Percentiles rank a stretch among this genome's conserved stretches.
Evolutionary conservation across 169 alveolate genomes (phyloP).

Genomic region (Plasmodium adleri): DNA sequence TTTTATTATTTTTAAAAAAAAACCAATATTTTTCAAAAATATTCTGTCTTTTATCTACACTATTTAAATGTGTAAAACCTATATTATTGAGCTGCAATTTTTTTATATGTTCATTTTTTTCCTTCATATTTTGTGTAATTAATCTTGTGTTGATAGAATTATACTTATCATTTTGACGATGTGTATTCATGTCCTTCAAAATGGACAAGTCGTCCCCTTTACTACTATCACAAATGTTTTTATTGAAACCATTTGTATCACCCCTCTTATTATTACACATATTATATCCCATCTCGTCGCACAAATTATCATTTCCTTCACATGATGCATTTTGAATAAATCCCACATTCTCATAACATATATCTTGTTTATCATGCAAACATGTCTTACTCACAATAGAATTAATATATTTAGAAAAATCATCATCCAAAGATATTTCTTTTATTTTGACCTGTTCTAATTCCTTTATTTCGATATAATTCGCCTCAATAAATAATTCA

Average conservation of each 20-base stretch:
- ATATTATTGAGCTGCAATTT: neutral
- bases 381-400: slow-evolving; percentile 30
- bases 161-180: neutral
- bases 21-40: slow-evolving; percentile 70
- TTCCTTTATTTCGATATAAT: slow-evolving; percentile 75
- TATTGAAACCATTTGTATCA: neutral
- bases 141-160: no score
- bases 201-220: neutral
- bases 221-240: neutral
- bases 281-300: neutral
- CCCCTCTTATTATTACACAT: neutral
- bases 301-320: neutral
- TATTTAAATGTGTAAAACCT: neutral
- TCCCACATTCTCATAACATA: slow-evolving; percentile 6
- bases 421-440: slow-evolving; percentile 44
- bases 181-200: neutral
- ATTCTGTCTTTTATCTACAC: neutral
- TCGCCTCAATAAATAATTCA: slow-evolving; percentile 81
- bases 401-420: slow-evolving; percentile 66
- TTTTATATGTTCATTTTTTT: neutral
- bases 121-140: neutral
- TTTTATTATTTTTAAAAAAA: slow-evolving; percentile 36
- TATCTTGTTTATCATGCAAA: slow-evolving; percentile 15
- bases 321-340: slow-evolving; percentile 13
- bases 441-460: slow-evolving; percentile 22